Evolutionary conservation across 352 stramenopile species (phyloP), one percentile per base, ranked within the genome.

Genomic region (Stramenopiles sp.): DNA sequence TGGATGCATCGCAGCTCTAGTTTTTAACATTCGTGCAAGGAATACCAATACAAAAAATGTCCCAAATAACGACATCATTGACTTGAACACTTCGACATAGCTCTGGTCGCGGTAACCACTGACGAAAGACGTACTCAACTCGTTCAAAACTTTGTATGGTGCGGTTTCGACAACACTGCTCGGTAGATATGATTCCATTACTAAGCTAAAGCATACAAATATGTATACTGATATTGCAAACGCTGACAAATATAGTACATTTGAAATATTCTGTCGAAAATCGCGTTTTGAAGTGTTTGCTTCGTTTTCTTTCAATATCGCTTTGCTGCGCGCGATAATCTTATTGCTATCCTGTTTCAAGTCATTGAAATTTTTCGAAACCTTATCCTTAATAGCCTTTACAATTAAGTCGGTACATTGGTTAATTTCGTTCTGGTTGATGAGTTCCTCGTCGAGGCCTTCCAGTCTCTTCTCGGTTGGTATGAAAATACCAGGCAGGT

Each of bases 371-470:
- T 90, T 90, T 81, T 90, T 86, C 80, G 89, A 87, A 67, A 90
- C 87, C 82, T 90, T 90, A 80, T 90, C 86, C 80, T 90, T 87
- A 81, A 90, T 89, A 29, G 87, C 84, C 83, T 89, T 85, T 76
- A 87, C 85, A 75, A 89, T 88, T n/a, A 82, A 76, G 0, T 83
- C 83, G 44, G 83, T 88, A 29, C 87, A 81, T 1, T 85, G 82
- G 29, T 85, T 81, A 80, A 90, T 88, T 82, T 90, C 85, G 82
- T 90, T 89, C 39, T 90, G 84, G 39, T 87, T 83, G 29, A 87
- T 83, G 44, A 83, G 83, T 8, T 82, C 30, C 55, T 85, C 80
- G 32, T 84, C 82, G 0, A 86, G 84, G 0, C 87, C 83, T 31
- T 81, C 39, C 14, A 71, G 55, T 14, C 81, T n/a, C 75, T 85